Evolutionary conservation across 805 yeast genomes (phyloP).

Genomic region (Starmerella lactis-condensi): DNA sequence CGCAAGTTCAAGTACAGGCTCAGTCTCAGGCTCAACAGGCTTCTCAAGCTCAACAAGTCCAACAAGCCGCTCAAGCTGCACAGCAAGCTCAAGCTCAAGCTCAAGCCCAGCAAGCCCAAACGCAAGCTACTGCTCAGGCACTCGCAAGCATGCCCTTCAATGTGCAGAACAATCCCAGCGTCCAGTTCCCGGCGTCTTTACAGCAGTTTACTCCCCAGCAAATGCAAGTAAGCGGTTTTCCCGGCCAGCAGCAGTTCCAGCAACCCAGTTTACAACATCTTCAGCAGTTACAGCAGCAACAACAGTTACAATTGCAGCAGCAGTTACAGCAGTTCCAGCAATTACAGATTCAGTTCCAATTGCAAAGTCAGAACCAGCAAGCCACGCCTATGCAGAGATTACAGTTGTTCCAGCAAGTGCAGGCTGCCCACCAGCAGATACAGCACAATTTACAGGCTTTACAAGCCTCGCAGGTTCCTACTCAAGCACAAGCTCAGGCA

Average conservation of each 20-base stretch:
- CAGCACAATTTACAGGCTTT: constrained; percentile 12
- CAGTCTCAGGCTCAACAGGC: constrained; percentile 18
- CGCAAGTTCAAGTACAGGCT: constrained; percentile 10
- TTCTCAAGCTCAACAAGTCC: constrained; percentile 15
- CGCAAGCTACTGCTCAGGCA: constrained; percentile 2
- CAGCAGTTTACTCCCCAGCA: no score
- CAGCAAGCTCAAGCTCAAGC: constrained; percentile 9
- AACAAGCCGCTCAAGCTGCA: constrained; percentile 15
- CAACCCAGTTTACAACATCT: constrained; percentile 7
- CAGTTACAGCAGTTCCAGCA: constrained; percentile 13
- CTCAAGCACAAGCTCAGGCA: no score
- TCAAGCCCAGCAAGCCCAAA: constrained; percentile 6
- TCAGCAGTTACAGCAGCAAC: constrained; percentile 11
- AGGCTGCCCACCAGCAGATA: constrained; percentile 1
- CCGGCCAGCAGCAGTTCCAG: background rate
- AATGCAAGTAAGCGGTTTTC: no score
- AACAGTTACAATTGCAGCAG: constrained; percentile 7
- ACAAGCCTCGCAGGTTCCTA: no score
- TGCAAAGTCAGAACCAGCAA: no score
- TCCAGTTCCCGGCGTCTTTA: no score
- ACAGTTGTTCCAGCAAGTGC: constrained; percentile 1
- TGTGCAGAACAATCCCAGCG: no score
- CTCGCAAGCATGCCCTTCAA: no score
- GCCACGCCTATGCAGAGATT: background rate
- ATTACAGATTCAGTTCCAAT: constrained; percentile 1